Evolutionary conservation across 78 protist genomes (phyloP), one percentile per base, ranked within the genome.

Genomic region (Dictyostelium brefeldianum): DNA sequence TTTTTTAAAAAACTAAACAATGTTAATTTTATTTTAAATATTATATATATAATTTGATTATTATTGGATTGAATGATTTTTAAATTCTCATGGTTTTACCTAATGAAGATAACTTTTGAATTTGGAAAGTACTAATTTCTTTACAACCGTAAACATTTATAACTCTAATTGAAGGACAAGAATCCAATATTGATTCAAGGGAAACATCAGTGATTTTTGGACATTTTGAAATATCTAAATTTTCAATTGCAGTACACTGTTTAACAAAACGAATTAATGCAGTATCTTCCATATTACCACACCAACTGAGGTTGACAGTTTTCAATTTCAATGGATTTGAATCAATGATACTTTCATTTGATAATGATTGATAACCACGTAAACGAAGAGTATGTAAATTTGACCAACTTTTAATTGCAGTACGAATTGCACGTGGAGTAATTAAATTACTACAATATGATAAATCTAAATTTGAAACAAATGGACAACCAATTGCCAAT

Each of bases 111-210:
- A 85, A 29, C 31, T 75, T 85, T 85, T 85, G 92, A 29, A 85
- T 31, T 17, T 82, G 75, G 31, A 85, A 85, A 22, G 75, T 7
- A 11, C 78, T 59, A 53, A 85, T 85, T 48, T 85, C 92, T 77
- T 85, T 85, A 59, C 92, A 85, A 77, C 92, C 92, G 25, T 75
- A n/a, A 31, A 85, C 83, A 31, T 85, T 85, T 1, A 85, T 50
- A 0, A 84, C 57, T 43, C 92, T 67, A 8, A 85, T 29, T 3
- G 82, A 59, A 54, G 83, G 75, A 47, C 92, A 85, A 57, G 27
- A 18, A 27, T 85, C 83, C 5, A 85, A 7, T 22, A 85, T 41
- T n/a, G 78, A 48, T 50, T 85, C 92, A 6, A 85, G 29, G 1
- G 92, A 29, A 46, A 5, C 9, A 53, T 85, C 92, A 29, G 92